Conservation (phyloP, 2,329 filamentous ascomycete genomes). For the Graphium sp. region DNA sequence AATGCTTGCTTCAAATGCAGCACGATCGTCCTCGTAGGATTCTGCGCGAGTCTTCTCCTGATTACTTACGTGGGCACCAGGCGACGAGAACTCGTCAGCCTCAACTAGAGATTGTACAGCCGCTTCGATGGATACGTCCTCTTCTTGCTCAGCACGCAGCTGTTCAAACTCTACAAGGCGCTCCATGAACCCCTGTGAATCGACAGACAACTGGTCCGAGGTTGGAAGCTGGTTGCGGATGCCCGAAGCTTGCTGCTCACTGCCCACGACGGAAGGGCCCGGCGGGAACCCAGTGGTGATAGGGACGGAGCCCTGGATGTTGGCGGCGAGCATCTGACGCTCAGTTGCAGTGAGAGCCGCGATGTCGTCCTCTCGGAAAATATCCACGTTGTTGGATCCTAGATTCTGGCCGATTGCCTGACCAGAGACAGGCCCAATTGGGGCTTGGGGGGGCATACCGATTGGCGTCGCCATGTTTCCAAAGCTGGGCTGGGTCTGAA, state of each 20-base stretch:
- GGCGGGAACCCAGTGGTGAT: no score
- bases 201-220: slow-evolving; percentile 31
- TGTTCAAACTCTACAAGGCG: slow-evolving; percentile 74
- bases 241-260: slow-evolving; percentile 1
- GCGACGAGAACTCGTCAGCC: neutral
- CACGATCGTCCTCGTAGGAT: neutral
- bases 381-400: slow-evolving; percentile 22
- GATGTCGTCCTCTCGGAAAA: slow-evolving; percentile 57
- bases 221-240: slow-evolving; percentile 23
- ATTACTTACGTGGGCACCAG: slow-evolving; percentile 4
- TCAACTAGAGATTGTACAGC: slow-evolving; percentile 9
- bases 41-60: slow-evolving; percentile 1
- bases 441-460: slow-evolving; percentile 23
- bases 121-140: slow-evolving; percentile 21
- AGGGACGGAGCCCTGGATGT: neutral
- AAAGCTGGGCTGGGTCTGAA: slow-evolving; percentile 94
- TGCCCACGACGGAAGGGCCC: no score
- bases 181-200: slow-evolving; percentile 45
- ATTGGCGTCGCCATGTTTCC: slow-evolving; percentile 85
- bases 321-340: slow-evolving; percentile 29
- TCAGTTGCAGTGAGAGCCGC: slow-evolving; percentile 41
- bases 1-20: no score
- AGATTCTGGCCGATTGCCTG: neutral
- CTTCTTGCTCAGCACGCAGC: slow-evolving; percentile 56
- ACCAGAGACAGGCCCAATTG: slow-evolving; percentile 2